These are phyloP conservation scores for Collybia sordida DNA, from an alignment of 768 basidiomycete genomes.

Conservation along the genomic window DNA sequence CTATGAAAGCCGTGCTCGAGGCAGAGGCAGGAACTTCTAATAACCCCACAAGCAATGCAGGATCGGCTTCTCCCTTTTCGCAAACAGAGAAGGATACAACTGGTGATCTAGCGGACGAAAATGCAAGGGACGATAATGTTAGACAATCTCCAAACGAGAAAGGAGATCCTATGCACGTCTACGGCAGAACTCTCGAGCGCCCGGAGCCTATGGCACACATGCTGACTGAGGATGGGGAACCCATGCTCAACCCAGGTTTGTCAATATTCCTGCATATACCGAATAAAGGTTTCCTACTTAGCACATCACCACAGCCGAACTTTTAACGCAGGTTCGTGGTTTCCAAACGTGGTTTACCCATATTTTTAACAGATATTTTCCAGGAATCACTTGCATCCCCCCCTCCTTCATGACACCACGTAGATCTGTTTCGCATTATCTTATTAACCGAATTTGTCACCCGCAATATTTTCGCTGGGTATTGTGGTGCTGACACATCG, in stretches of 20 bases:
- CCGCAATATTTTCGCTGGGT: constrained; percentile 4
- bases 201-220: constrained; percentile 52
- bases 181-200: constrained; percentile 31
- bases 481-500: constrained; percentile 1
- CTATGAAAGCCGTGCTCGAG: constrained; percentile 33
- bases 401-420: constrained; percentile 45
- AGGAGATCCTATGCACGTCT: constrained; percentile 19
- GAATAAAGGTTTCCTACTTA: constrained; percentile 6
- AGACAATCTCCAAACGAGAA: not conserved
- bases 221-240: constrained; percentile 62
- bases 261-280: constrained; percentile 6
- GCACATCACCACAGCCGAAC: constrained; percentile 40
- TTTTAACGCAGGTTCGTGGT: constrained; percentile 57
- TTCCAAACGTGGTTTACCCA: not conserved
- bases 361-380: not conserved
- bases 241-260: constrained; percentile 69
- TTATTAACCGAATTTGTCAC: constrained; percentile 5
- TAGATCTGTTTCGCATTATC: not conserved
- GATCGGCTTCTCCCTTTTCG: constrained; percentile 9
- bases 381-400: constrained; percentile 72
- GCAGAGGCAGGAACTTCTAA: constrained; percentile 31
- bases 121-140: not conserved
- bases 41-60: constrained; percentile 10
- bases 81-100: constrained; percentile 2
- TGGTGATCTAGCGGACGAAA: constrained; percentile 3